phyloP scores from a whole-genome alignment of 1,139 yeast species.

The Hemisphaericaspora lyxosophila region DNA sequence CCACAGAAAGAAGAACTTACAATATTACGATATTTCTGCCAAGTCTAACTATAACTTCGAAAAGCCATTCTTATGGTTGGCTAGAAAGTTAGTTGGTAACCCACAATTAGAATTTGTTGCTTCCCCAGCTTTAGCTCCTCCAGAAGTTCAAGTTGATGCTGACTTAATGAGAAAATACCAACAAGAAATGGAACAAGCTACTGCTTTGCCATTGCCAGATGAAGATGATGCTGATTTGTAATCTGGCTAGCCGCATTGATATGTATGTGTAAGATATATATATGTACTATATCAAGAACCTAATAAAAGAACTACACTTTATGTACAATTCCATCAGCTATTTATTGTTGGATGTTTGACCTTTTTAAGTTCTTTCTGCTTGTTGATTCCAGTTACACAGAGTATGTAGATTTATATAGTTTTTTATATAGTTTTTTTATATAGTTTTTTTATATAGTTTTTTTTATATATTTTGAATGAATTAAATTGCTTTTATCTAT shows the following conservation, averaged over 20 bases:
- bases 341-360: too few relatives aligned
- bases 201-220: conserved; percentile 99
- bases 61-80: conserved; percentile 99
- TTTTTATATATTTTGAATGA: too few relatives aligned
- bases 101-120: conserved; percentile 98
- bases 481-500: not conserved
- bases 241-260: conserved; percentile 3
- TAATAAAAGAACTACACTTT: not conserved
- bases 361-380: too few relatives aligned
- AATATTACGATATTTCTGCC: conserved; percentile 99
- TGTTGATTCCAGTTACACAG: not conserved
- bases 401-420: conserved; percentile 8
- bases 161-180: conserved; percentile 97
- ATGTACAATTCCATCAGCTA: too few relatives aligned
- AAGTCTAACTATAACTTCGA: conserved; percentile 99
- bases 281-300: not conserved
- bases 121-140: conserved; percentile 99
- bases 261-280: conserved; percentile 1
- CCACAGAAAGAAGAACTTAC: conserved; percentile 99
- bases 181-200: conserved; percentile 99
- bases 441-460: too few relatives aligned
- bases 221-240: conserved; percentile 99
- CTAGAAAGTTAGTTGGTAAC: conserved; percentile 98
- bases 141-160: conserved; percentile 97
- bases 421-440: conserved; percentile 1